Evolutionary conservation across 2,329 filamentous ascomycete species (phyloP), one percentile per base, ranked within the genome.

Genomic region (Pseudogymnoascus sp.): DNA sequence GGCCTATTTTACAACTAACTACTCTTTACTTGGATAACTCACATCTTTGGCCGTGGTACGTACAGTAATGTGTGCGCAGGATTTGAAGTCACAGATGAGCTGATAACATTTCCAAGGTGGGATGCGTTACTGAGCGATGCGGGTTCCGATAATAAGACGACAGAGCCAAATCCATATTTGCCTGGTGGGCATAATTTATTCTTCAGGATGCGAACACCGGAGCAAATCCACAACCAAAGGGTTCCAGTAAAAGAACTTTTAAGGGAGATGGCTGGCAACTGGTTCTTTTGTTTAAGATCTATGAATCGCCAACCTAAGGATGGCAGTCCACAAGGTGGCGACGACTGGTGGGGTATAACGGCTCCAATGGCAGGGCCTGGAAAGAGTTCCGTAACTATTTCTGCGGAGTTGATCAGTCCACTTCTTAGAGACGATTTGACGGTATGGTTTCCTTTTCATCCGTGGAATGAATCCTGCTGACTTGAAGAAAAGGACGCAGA

Each of bases 1-100:
- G 34, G 51, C 29, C 51, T 34, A 8, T 57, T 31, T 34, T 57
- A 21, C 26, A 57, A 57, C 51, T 57, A 12, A 8, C n/a, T 16
- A 18, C 51, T 34, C 16, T 3, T 21, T 57, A 34, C 34, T 57
- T 57, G 51, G n/a, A 34, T 57, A 57, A 57, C 29, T 16, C 51
- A 3, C n/a, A 57, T 57, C 51, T 57, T 18, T 57, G 51, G 51
- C 51, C 51, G 16, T 57, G 51, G 51, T 57, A 57, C 7, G 51
- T 57, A 57, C 5, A 34, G 26, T 26, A 14, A 34, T 57, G 5
- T 21, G 11, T 18, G 26, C 14, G 47, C 45, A 16, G 51, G 4
- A 31, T 57, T 57, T 31, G 14, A 57, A 12, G 16, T 57, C 26
- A 57, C 29, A 34, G 26, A 57, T 12, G 51, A 34, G 16, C 51